phyloP scores from a whole-genome alignment of 2,329 filamentous ascomycete genomes.

The Alternaria dauci region DNA sequence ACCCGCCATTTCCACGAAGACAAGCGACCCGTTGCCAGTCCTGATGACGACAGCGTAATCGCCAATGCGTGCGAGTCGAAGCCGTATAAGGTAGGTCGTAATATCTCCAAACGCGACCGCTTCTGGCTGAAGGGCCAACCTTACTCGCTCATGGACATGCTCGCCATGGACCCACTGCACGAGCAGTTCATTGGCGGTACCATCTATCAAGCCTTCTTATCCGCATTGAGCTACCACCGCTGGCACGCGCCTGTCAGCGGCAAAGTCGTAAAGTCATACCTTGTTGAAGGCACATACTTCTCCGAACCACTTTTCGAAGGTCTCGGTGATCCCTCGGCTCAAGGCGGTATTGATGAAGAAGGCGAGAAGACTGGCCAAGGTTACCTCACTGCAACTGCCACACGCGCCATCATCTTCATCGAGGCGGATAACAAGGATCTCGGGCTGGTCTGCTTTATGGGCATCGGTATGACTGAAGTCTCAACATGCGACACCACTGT shows the following conservation, averaged over 20 bases:
- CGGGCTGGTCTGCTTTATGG: constrained; percentile 73
- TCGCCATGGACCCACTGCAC: constrained; percentile 64
- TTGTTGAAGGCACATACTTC: constrained; percentile 73
- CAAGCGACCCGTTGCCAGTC: constrained; percentile 66
- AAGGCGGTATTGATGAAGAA: constrained; percentile 44
- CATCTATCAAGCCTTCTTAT: constrained; percentile 75
- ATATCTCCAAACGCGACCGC: constrained; percentile 64
- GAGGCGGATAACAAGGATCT: constrained; percentile 73
- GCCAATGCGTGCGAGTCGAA: constrained; percentile 72
- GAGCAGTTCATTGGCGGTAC: constrained; percentile 68
- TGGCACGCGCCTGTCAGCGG: constrained; percentile 76
- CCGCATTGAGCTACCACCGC: constrained; percentile 72
- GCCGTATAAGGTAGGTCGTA: constrained; percentile 61
- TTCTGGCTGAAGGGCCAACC: constrained; percentile 77
- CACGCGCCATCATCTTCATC: constrained; percentile 74
- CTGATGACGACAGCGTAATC: constrained; percentile 64
- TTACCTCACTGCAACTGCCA: constrained; percentile 73
- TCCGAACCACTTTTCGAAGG: constrained; percentile 66
- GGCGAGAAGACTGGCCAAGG: constrained; percentile 66
- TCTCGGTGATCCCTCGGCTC: constrained; percentile 51
- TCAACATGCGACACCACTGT: constrained; percentile 76
- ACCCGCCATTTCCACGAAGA: constrained; percentile 64
- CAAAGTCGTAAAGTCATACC: constrained; percentile 64
- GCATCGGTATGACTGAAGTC: constrained; percentile 80
- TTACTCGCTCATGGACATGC: constrained; percentile 71